These are phyloP conservation scores for Hypoxylon sp. DNA, from an alignment of 2,329 filamentous ascomycete genomes.

Conservation along the genomic window DNA sequence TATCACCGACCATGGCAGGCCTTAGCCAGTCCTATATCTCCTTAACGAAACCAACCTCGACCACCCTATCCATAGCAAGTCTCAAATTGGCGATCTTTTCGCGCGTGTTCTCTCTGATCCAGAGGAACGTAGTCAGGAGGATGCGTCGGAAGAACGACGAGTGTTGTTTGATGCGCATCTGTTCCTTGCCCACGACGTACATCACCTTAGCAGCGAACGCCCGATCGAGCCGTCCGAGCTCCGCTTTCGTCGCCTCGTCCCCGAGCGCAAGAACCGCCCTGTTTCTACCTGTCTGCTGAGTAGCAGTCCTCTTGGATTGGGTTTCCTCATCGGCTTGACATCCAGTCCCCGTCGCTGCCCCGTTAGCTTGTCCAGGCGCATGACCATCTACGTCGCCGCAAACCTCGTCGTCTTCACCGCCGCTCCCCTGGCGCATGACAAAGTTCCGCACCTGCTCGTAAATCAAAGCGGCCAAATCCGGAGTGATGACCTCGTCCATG, in stretches of 20 bases:
- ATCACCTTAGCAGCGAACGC: slow-evolving; percentile 65
- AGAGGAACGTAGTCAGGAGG: slow-evolving; percentile 71
- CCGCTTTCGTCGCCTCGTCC: slow-evolving; percentile 51
- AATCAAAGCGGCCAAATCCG: slow-evolving; percentile 72
- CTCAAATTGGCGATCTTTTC: slow-evolving; percentile 76
- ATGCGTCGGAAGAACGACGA: slow-evolving; percentile 61
- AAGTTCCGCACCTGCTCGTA: slow-evolving; percentile 70
- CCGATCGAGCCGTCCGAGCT: slow-evolving; percentile 61
- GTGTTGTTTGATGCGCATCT: slow-evolving; percentile 65
- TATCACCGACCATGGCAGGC: not conserved
- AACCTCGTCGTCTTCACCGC: slow-evolving; percentile 21
- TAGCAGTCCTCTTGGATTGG: slow-evolving; percentile 4
- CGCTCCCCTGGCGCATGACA: slow-evolving; percentile 58
- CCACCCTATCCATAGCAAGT: slow-evolving; percentile 71
- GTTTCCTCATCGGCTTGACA: not conserved
- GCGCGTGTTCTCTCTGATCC: slow-evolving; percentile 75
- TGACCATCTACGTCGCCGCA: slow-evolving; percentile 18
- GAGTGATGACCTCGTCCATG: slow-evolving; percentile 78
- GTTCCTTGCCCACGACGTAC: slow-evolving; percentile 74
- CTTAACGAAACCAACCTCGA: slow-evolving; percentile 79
- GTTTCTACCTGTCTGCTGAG: slow-evolving; percentile 4
- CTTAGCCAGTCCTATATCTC: slow-evolving; percentile 62
- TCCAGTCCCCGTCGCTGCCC: slow-evolving; percentile 1
- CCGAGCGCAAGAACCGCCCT: slow-evolving; percentile 43
- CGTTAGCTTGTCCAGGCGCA: slow-evolving; percentile 4